Evolutionary conservation across 768 basidiomycete species (phyloP).

Genomic region (Russula earlei): DNA sequence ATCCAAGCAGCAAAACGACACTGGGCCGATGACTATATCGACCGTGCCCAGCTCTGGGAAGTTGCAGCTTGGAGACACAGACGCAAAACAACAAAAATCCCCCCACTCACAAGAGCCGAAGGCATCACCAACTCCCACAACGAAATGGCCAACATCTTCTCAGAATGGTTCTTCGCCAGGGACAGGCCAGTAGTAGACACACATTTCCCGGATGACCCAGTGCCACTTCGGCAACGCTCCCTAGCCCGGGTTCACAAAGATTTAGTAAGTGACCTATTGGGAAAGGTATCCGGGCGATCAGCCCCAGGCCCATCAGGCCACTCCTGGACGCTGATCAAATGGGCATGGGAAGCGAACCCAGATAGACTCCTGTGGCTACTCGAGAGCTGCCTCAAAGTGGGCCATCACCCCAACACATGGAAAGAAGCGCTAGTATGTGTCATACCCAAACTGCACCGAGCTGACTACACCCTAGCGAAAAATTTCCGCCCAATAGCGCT

Average conservation of each 20-base stretch:
- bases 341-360: neutral
- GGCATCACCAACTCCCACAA: neutral
- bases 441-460: neutral
- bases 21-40: neutral
- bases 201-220: neutral
- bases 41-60: neutral
- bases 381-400: neutral
- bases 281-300: neutral
- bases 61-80: neutral
- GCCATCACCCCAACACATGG: neutral
- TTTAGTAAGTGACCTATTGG: neutral
- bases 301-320: neutral
- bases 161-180: neutral
- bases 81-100: neutral
- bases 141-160: neutral
- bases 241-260: rapidly evolving
- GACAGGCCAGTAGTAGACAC: neutral
- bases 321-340: neutral
- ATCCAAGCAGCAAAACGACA: neutral
- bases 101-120: neutral
- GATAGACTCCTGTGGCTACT: neutral
- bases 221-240: neutral
- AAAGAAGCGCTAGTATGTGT: neutral
- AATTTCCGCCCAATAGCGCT: neutral
- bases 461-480: neutral